Base-by-base conservation (phyloP, 2,329 filamentous ascomycete genomes). In the Rhynchosporium graminicola region DNA sequence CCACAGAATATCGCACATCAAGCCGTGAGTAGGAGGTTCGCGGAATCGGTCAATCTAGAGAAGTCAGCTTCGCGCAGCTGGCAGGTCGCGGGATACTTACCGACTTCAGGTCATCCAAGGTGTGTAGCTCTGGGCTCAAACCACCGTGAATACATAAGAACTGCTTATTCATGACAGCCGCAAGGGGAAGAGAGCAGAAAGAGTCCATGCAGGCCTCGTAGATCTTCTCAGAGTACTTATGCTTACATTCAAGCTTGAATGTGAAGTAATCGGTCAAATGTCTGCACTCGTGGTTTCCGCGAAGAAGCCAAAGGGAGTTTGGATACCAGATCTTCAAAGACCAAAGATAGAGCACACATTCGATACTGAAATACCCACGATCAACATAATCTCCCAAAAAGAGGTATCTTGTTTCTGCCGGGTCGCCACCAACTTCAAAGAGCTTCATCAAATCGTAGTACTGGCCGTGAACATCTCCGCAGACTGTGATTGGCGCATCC, bases 381-480 rank as follows among this genome's bases (percentile, higher is more conserved):
- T 99, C 95, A 68, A 99, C 95, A 75, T 99, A 99, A 78, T 99
- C 95, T 65, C 95, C 95, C 68, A 99, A 81, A 79, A 99, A 99
- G 64, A 99, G 86, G 78, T 99, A 99, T 74, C 95, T 83, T 36
- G 95, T 99, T 80, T 99, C 95, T 59, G 94, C 87, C 46, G 95
- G 95, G 77, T 99, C 95, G 68, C 95, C 95, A 69, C 95, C 95
- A 57, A 99, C 95, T 78, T 99, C 95, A 74, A 99, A 99, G 40
- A 99, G 84, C 82, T 99, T 99, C 95, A 99, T 99, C 75, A 99
- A 80, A 77, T 99, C 95, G 77, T 97, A 99, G 80, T 98, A 99
- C 80, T 99, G 95, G 70, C 95, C 95, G 78, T 99, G 95, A 60
- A 99, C 93, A 74, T 99, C 95, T 75, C 95, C 95, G 74, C 95